phyloP scores from a whole-genome alignment of 2,329 filamentous ascomycete genomes.

The Aspergillus sergii region DNA sequence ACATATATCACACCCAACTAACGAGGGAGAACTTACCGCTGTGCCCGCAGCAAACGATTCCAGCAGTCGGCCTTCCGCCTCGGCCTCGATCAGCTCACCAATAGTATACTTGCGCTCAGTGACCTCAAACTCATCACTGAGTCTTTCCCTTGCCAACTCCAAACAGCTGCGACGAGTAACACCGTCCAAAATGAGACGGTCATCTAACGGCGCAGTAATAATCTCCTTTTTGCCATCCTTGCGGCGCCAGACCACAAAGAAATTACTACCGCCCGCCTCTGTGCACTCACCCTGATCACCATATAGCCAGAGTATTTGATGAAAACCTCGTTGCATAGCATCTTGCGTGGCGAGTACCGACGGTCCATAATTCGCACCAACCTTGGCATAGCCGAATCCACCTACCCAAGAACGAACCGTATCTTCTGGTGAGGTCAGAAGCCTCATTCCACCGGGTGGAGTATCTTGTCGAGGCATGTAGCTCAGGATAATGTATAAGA shows the following conservation, averaged over 20 bases:
- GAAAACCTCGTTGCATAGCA: conserved; percentile 70
- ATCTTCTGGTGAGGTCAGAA: conserved; percentile 72
- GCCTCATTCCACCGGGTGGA: conserved; percentile 35
- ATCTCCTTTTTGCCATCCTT: conserved; percentile 62
- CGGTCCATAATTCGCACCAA: conserved; percentile 88
- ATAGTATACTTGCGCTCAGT: conserved; percentile 81
- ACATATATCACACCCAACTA: no score
- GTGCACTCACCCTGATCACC: conserved; percentile 73
- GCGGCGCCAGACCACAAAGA: conserved; percentile 73
- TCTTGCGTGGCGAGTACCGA: conserved; percentile 74
- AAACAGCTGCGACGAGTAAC: conserved; percentile 77
- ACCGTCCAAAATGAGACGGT: conserved; percentile 79
- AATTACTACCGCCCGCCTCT: conserved; percentile 86
- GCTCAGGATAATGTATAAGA: conserved; percentile 63
- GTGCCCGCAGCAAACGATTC: conserved; percentile 86
- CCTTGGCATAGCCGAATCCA: conserved; percentile 84
- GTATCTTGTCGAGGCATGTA: conserved; percentile 36
- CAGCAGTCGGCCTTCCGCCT: conserved; percentile 69
- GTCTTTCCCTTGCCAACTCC: conserved; percentile 63
- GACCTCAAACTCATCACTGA: conserved; percentile 68
- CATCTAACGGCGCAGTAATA: conserved; percentile 77
- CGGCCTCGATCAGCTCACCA: conserved; percentile 69
- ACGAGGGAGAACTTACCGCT: conserved; percentile 45
- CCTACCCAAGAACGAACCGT: conserved; percentile 87
- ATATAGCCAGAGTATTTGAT: conserved; percentile 88